Evolutionary conservation across 352 stramenopile genomes (phyloP), one percentile per base, ranked within the genome.

Genomic region (Phytophthora palmivora): DNA sequence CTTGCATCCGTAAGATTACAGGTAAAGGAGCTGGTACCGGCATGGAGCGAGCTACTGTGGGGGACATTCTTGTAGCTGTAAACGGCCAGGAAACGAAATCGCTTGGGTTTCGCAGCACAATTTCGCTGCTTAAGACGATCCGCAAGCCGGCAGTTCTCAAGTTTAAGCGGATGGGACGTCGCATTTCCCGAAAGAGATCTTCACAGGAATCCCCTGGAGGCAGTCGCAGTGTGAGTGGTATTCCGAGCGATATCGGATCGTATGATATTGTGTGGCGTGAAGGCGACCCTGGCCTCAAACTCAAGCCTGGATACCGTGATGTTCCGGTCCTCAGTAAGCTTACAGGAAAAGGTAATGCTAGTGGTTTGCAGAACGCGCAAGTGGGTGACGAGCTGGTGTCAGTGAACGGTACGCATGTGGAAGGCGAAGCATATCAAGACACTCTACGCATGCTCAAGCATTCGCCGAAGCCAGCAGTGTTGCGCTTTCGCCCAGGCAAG

Each of bases 191-290:
- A n/a, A 88, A 74, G 24, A 74, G 44, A 1, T 88, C 74, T 10
- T 82, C 70, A 6, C 63, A 76, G 15, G 81, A 86, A 8, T 62
- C 71, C 1, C 45, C 56, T 21, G 55, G 43, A 41, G 64, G 54
- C 10, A 70, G 62, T 60, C 61, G 70, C 28, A 68, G 63, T 22
- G 49, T 74, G 18, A 71, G 63, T 47, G 57, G 67, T 14, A 64
- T 80, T 33, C 58, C 71, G 16, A 79, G 72, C n/a, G 79, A 91
- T 39, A 67, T 82, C 41, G 82, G 77, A 39, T 79, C 85, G 24
- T 96, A 96, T 71, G 84, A 96, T 59, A 92, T 96, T 54, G 87
- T 96, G 42, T 96, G 87, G 87, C 79, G 87, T 16, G 87, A 96
- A 66, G 87, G 87, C 15, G 86, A 96, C 51, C 54, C 94, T 18